Base-by-base conservation (phyloP, 768 basidiomycete genomes). In the Suillus decipiens region DNA sequence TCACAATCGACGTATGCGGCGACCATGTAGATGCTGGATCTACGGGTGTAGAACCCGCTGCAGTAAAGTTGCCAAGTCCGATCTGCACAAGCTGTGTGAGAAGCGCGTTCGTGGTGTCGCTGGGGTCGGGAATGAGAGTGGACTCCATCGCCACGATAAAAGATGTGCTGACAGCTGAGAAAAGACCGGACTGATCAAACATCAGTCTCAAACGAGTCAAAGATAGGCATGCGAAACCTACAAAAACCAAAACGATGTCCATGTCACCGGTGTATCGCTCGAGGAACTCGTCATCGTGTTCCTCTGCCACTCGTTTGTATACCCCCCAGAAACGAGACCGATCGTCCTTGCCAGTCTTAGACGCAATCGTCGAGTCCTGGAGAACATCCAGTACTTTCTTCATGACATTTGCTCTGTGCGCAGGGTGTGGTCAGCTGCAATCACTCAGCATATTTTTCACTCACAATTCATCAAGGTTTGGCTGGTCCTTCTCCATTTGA, bases 201-300 rank as follows among this genome's bases (percentile, higher is more conserved):
- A 17, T 58, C 37, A 37, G 14, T 24, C 57, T 58, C 31, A 24
- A 58, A 42, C 10, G 22, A 10, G 9, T 50, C 9, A 24, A 31
- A 17, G 8, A 50, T 31, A 17, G 8, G 15, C 15, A 17, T 0
- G 8, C 28, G 14, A 17, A 15, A 59, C 70, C n/a, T 55, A 71
- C 70, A 53, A 71, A 71, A 50, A 71, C 60, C 6, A 71, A 53
- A 6, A 69, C 57, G 7, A 67, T 64, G 56, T 71, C 66, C 48
- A 71, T 61, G 37, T 66, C 64, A 33, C 64, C 57, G 4, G 58
- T 65, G 50, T 63, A 68, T 33, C 63, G 61, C 8, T 71, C 66
- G 2, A 68, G 37, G 10, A 69, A 63, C 37, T 69, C 64, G 34
- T 33, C 34, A 58, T 71, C 66, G 39, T 67, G 65, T 55, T 63